Conservation (phyloP, 257 asterid species). For the Coffea eugenioides region DNA sequence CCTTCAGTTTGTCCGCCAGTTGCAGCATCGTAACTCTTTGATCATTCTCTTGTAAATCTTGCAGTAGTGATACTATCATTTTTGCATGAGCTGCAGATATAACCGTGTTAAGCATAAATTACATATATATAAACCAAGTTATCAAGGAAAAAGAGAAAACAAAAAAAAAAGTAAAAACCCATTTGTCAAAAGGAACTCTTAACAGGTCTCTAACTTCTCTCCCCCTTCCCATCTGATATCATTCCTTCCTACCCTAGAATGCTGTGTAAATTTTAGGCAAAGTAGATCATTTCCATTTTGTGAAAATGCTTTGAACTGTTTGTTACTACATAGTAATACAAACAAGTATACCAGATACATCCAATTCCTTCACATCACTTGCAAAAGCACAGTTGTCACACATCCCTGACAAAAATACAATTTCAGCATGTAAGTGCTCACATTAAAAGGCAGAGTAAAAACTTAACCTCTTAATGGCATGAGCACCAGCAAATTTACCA, state of each 20-base stretch:
- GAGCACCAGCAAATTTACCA: slow-evolving; percentile 44
- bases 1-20: slow-evolving; percentile 81
- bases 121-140: background rate
- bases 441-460: background rate
- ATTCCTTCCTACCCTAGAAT: background rate
- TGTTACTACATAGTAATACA: background rate
- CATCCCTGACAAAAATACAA: slow-evolving; percentile 66
- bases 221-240: background rate
- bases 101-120: slow-evolving; percentile 19
- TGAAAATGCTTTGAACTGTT: background rate
- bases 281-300: background rate
- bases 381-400: slow-evolving; percentile 88
- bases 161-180: background rate
- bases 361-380: slow-evolving; percentile 67
- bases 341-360: slow-evolving; percentile 63
- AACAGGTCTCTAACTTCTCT: background rate
- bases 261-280: background rate
- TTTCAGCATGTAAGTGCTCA: slow-evolving; percentile 16
- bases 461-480: slow-evolving; percentile 11
- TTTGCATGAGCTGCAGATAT: slow-evolving; percentile 69
- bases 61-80: slow-evolving; percentile 54
- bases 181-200: background rate
- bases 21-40: slow-evolving; percentile 84
- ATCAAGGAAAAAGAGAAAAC: background rate
- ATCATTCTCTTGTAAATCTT: slow-evolving; percentile 71